Conservation (phyloP, 169 alveolate species). For the Eimeria falciformis region DNA sequence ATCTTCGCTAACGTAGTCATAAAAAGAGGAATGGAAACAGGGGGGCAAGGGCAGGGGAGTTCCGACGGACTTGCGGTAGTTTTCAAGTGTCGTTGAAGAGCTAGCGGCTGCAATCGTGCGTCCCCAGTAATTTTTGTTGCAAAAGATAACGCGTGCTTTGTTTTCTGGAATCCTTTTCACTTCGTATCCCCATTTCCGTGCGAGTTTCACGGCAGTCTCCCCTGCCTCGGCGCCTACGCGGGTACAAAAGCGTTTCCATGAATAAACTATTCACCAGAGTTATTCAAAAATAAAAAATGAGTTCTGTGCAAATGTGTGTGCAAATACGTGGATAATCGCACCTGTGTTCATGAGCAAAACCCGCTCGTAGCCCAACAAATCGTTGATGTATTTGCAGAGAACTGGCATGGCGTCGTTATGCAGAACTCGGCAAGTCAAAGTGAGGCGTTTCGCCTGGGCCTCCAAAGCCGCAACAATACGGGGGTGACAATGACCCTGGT, state of each 20-base stretch:
- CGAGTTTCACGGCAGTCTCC: conserved; percentile 94
- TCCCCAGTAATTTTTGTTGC: conserved; percentile 93
- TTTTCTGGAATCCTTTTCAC: conserved; percentile 91
- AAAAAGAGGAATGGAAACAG: too few relatives aligned
- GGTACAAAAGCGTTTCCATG: not conserved
- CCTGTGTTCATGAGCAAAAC: conserved; percentile 95
- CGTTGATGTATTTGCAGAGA: conserved; percentile 87
- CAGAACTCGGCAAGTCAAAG: conserved; percentile 93
- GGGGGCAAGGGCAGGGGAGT: too few relatives aligned
- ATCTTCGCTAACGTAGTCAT: too few relatives aligned
- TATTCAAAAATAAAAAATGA: not conserved
- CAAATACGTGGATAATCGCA: conserved; percentile 70
- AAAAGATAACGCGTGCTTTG: conserved; percentile 89
- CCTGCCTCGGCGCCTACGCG: conserved; percentile 87
- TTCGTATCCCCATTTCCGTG: conserved; percentile 96
- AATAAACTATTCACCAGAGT: too few relatives aligned
- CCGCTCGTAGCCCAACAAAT: conserved; percentile 86
- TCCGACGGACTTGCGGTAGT: conserved; percentile 86
- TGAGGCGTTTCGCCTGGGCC: conserved; percentile 89
- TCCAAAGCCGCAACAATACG: conserved; percentile 89
- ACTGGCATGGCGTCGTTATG: conserved; percentile 89
- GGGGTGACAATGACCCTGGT: conserved; percentile 96
- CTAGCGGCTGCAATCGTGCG: conserved; percentile 93
- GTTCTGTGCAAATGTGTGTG: not conserved
- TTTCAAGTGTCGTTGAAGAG: conserved; percentile 91